Evolutionary conservation across 805 yeast genomes (phyloP), one percentile per base, ranked within the genome.

Genomic region (Kuraishia ogatae): DNA sequence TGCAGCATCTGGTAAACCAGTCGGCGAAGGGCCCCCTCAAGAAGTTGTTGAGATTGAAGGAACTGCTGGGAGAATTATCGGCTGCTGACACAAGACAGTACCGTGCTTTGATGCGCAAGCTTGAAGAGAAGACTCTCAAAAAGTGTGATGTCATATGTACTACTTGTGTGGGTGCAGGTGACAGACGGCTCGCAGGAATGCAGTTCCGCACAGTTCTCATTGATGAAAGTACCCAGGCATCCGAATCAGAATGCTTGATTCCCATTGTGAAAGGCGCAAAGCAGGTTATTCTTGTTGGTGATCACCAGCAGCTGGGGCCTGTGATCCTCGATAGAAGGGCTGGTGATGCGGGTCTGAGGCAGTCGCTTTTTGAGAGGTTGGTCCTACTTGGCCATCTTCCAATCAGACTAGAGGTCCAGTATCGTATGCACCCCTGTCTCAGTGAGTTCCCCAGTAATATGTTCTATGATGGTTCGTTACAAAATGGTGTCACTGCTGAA

Each of bases 261-360:
- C 97, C 98, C 13, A 81, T 92, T 46, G 90, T 87, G 1, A 87
- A 85, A 61, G 97, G 97, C 24, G 91, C 96, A 50, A 87, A 86
- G 65, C 97, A 92, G 66, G 89, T 91, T 6, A 81, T 92, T 50
- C 72, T 92, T 39, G 97, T 71, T 48, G 98, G 98, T 64, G 98
- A 92, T 68, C 97, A 93, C 70, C 93, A 90, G 71, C 98, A 92
- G 73, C 75, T 92, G 60, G 97, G 97, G 1, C 97, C 98, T 0
- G 96, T 91, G 23, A 86, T 93, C 52, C 69, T 89, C 55, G 90
- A 89, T 61, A 81, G 82, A 62, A 79, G 80, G 61, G 97, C 96
- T 2, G 90, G 86, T 19, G 85, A 85, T 58, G 96, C 96, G 0
- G 97, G 97, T 23, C 77, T 93, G 55, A 80, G 80, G 57, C 96